Evolutionary conservation across 1,284 basidiomycete genomes (phyloP).

Genomic region (Cerioporus squamosus): DNA sequence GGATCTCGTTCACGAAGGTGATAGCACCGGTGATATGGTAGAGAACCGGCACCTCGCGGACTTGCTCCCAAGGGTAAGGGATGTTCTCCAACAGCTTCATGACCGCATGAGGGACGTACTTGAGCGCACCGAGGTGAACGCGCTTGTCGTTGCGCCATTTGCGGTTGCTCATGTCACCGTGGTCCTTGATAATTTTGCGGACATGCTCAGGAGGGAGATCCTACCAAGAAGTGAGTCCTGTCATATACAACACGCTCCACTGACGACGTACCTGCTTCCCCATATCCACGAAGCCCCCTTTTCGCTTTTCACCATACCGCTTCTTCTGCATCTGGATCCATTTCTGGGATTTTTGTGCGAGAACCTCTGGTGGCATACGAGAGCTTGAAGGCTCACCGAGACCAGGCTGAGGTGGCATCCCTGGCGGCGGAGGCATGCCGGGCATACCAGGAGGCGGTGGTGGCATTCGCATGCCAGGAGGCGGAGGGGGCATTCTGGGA

Average conservation of each 20-base stretch:
- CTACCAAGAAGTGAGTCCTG: slow-evolving; percentile 43
- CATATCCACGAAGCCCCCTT: slow-evolving; percentile 89
- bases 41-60: slow-evolving; percentile 94
- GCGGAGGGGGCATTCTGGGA: slow-evolving; percentile 36
- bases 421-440: slow-evolving; percentile 59
- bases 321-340: slow-evolving; percentile 94
- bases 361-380: slow-evolving; percentile 74
- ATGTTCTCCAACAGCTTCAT: slow-evolving; percentile 99
- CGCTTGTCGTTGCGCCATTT: slow-evolving; percentile 98
- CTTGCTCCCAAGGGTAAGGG: slow-evolving; percentile 99
- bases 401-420: slow-evolving; percentile 41
- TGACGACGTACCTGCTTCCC: slow-evolving; percentile 79
- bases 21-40: slow-evolving; percentile 99
- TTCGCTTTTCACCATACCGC: slow-evolving; percentile 88
- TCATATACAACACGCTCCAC: slow-evolving; percentile 1
- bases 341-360: slow-evolving; percentile 89
- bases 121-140: slow-evolving; percentile 96
- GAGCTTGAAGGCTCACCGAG: slow-evolving; percentile 52
- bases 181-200: slow-evolving; percentile 97
- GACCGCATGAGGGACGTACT: slow-evolving; percentile 99
- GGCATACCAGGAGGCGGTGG: slow-evolving; percentile 61
- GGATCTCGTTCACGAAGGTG: slow-evolving; percentile 99
- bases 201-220: slow-evolving; percentile 93
- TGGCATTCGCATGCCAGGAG: slow-evolving; percentile 61
- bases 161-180: slow-evolving; percentile 95